Evolutionary conservation across 2,329 filamentous ascomycete genomes (phyloP).

Genomic region (Paraconiothyrium brasiliense): DNA sequence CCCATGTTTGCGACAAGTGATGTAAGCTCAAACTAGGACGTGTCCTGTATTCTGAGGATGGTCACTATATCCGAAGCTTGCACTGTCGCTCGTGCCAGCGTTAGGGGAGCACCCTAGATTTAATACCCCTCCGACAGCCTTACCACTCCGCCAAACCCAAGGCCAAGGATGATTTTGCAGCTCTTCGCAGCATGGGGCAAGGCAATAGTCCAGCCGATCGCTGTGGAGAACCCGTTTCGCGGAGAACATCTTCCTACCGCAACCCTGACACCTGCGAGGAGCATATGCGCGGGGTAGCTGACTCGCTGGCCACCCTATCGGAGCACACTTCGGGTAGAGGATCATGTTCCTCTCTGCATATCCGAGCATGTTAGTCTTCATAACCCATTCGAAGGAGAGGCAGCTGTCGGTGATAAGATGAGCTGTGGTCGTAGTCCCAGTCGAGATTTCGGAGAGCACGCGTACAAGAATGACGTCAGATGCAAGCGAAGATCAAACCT

Average conservation of each 20-base stretch:
- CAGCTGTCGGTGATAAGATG: not conserved
- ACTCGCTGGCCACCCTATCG: slow-evolving; percentile 27
- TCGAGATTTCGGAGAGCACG: not conserved
- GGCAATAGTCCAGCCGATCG: not conserved
- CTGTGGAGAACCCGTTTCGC: slow-evolving; percentile 17
- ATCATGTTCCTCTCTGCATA: slow-evolving; percentile 17
- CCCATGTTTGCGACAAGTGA: slow-evolving; percentile 25
- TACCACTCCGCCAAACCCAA: slow-evolving; percentile 11
- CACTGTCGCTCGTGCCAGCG: slow-evolving; percentile 12
- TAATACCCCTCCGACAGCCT: slow-evolving; percentile 19
- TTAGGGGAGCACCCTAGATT: slow-evolving; percentile 17
- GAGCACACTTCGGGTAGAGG: slow-evolving; percentile 11
- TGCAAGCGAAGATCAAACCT: not conserved
- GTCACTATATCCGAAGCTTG: not conserved
- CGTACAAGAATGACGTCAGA: not conserved
- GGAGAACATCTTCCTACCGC: slow-evolving; percentile 41
- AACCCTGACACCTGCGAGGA: slow-evolving; percentile 20
- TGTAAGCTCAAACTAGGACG: not conserved
- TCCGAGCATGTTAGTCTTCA: not conserved
- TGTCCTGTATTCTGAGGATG: not conserved
- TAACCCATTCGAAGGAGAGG: not conserved
- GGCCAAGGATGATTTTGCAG: not conserved
- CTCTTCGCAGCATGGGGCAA: not conserved
- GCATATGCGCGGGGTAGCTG: slow-evolving; percentile 31
- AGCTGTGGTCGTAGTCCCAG: not conserved